Base-by-base conservation (phyloP, 345 rosid genomes). In the Trapa bicornis region DNA sequence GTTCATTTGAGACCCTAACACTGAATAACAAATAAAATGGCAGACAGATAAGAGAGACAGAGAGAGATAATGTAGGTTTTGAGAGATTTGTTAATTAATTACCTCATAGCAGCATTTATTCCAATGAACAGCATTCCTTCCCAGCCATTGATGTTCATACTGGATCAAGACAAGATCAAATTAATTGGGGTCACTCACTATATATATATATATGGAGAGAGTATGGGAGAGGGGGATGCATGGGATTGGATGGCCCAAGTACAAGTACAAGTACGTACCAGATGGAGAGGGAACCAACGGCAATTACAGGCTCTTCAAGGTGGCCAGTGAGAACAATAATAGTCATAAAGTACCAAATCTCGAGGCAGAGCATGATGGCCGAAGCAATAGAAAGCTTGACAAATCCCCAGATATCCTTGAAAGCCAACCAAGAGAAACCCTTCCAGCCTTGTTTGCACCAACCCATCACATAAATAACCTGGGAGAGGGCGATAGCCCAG, bases 121-220 rank as follows among this genome's bases (percentile, higher is more conserved):
- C 97, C 95, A 10, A 94, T 84, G 62, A 91, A 94, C 71, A 88
- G 9, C 99, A 91, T 89, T 71, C 96, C 99, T 78, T 94, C 97
- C 96, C 97, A 94, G 29, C 99, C 97, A 64, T 94, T 91, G 68
- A 94, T 84, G 82, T 94, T 94, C 97, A 94, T 94, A 82, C 99
- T 94, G 78, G 54, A 64, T 76, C 39, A 75, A 10, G 29, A 42
- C 68, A 65, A 66, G 47, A 66, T 22, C 29, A 22, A 22, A 22
- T 22, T 22, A 22, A 22, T 22, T 22, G 29, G 29, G 29, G 29
- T 22, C 29, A 22, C 29, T 22, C 29, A 22, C 29, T 22, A 41
- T 41, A 47, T 33, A 11, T 48, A 48, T 32, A 47, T 8, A 48
- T 43, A 66, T 66, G 13, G 15, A 41, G 7, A 41, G 43, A 41